A percentile compares a stretch with the other conserved stretches of the same genome.
These are phyloP conservation scores for Calonectria crousiana DNA, from an alignment of 2,329 filamentous ascomycete genomes.

Conservation along the genomic window DNA sequence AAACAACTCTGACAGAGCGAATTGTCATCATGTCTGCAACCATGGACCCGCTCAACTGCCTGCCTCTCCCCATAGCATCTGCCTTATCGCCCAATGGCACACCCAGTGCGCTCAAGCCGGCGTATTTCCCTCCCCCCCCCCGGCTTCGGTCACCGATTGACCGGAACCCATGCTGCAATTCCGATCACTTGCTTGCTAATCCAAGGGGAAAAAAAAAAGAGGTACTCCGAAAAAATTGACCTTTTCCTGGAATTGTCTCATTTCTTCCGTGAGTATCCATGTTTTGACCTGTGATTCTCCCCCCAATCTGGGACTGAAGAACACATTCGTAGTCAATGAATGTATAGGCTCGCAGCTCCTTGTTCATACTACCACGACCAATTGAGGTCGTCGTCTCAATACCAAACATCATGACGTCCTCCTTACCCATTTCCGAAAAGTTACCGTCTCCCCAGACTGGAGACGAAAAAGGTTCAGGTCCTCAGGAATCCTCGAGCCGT, in stretches of 20 bases:
- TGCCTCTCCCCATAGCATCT: background rate
- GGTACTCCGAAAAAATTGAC: background rate
- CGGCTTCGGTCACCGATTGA: slow-evolving; percentile 12
- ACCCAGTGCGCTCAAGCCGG: background rate
- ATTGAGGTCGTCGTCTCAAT: background rate
- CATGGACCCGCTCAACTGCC: background rate
- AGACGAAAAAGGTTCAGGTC: background rate
- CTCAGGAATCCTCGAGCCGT: slow-evolving; percentile 6
- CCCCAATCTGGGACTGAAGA: background rate
- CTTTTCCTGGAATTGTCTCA: background rate
- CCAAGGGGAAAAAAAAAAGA: background rate
- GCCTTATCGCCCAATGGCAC: slow-evolving; percentile 6
- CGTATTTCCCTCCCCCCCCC: background rate
- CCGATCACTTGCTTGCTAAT: slow-evolving; percentile 30
- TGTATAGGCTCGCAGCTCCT: background rate
- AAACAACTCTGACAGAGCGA: background rate
- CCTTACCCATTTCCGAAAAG: background rate
- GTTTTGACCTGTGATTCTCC: background rate
- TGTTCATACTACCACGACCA: background rate
- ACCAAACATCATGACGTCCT: slow-evolving; percentile 6
- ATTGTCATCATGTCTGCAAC: background rate
- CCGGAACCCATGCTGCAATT: slow-evolving; percentile 24
- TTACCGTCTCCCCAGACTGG: background rate
- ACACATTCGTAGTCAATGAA: slow-evolving; percentile 1
- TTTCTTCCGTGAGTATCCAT: background rate